These are phyloP conservation scores for Syzygium syzygioides DNA, from an alignment of 441 rosid species.

Conservation along the genomic window DNA sequence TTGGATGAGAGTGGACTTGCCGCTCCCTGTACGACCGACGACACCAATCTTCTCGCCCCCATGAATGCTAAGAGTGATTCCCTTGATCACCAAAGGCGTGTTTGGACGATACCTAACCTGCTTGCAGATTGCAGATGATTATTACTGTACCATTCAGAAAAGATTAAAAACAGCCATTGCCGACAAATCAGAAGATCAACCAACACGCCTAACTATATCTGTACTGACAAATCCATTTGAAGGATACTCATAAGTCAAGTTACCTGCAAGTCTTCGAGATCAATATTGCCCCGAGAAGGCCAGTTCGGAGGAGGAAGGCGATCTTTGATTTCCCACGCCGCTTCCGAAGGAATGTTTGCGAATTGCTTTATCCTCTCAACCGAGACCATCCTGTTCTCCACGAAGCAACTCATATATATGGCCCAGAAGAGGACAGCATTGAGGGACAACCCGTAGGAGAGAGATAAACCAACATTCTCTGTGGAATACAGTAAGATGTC, in stretches of 20 bases:
- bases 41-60: slow-evolving; percentile 92
- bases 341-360: slow-evolving; percentile 69
- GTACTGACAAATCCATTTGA: neutral
- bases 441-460: slow-evolving; percentile 86
- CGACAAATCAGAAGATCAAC: neutral
- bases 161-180: neutral
- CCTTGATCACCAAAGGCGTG: slow-evolving; percentile 84
- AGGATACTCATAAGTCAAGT: neutral
- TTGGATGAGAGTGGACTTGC: slow-evolving; percentile 88
- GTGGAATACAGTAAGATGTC: slow-evolving; percentile 2
- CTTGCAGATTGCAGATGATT: neutral
- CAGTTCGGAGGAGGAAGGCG: slow-evolving; percentile 65
- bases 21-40: slow-evolving; percentile 95
- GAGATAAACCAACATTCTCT: slow-evolving; percentile 90
- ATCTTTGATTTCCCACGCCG: slow-evolving; percentile 64
- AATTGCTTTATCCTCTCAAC: slow-evolving; percentile 92
- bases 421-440: slow-evolving; percentile 78
- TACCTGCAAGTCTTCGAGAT: slow-evolving; percentile 73
- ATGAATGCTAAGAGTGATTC: slow-evolving; percentile 62
- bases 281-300: slow-evolving; percentile 71
- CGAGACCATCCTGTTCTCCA: slow-evolving; percentile 90
- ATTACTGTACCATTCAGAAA: neutral
- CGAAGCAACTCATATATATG: slow-evolving; percentile 72
- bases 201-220: neutral
- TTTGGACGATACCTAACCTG: slow-evolving; percentile 86